These are phyloP conservation scores for Populus deltoides DNA, from an alignment of 345 rosid species.

Conservation along the genomic window DNA sequence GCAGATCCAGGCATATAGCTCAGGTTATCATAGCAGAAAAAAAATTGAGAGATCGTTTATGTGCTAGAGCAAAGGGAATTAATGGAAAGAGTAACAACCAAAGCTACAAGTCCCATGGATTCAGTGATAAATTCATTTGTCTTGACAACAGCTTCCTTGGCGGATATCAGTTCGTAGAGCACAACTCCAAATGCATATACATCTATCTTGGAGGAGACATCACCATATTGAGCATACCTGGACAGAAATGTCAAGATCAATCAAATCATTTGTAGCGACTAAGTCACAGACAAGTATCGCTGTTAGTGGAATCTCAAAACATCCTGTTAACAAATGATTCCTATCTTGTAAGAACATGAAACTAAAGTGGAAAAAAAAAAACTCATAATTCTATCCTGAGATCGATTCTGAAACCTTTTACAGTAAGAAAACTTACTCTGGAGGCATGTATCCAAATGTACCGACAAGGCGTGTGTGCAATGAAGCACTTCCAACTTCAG, in stretches of 20 bases:
- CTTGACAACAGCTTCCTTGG: slow-evolving; percentile 83
- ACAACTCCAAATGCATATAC: slow-evolving; percentile 98
- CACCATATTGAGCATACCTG: slow-evolving; percentile 85
- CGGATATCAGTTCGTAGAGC: slow-evolving; percentile 87
- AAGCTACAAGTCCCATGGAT: slow-evolving; percentile 77
- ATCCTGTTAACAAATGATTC: not conserved
- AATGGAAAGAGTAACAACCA: slow-evolving; percentile 47
- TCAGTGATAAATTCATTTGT: slow-evolving; percentile 44
- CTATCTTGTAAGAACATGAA: too few species aligned
- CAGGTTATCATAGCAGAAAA: not conserved
- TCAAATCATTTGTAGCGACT: not conserved
- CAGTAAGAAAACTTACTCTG: slow-evolving; percentile 54
- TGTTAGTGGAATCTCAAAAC: too few species aligned
- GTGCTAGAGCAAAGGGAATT: too few species aligned
- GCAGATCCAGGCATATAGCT: not conserved
- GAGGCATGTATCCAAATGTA: slow-evolving; percentile 98
- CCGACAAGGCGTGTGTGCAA: slow-evolving; percentile 78
- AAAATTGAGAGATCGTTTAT: not conserved
- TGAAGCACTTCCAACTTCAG: slow-evolving; percentile 74
- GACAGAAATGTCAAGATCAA: slow-evolving; percentile 9
- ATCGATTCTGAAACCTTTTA: not conserved
- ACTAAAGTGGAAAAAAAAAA: too few species aligned
- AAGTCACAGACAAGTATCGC: too few species aligned
- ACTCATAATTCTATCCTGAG: not conserved
- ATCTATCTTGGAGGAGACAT: slow-evolving; percentile 86